Evolutionary conservation across 306 rosid genomes (phyloP).

Genomic region (Inga leiocalycina): DNA sequence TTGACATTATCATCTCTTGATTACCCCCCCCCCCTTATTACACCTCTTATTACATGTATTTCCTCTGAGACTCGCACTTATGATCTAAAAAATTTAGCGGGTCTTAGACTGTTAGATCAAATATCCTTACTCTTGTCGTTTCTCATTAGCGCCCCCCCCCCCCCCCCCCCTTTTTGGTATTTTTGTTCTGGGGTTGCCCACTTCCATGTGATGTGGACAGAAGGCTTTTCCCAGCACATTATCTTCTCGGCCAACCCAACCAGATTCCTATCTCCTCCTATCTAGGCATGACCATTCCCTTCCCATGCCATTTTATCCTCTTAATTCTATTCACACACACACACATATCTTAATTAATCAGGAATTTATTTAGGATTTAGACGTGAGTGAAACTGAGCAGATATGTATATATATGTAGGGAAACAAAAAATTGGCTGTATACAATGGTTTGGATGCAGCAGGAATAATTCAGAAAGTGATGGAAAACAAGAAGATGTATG

Average conservation of each 20-base stretch:
- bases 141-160: too few species aligned
- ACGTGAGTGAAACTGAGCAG: neutral
- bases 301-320: neutral
- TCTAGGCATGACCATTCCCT: neutral
- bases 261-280: neutral
- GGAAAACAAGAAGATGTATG: neutral
- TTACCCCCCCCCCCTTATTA: too few species aligned
- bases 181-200: neutral
- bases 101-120: too few species aligned
- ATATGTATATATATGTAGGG: neutral
- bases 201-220: neutral
- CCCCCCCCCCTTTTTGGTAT: too few species aligned
- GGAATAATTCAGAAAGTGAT: neutral
- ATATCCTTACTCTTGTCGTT: too few species aligned
- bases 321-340: neutral
- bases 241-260: neutral
- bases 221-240: slow-evolving; percentile 11
- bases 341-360: neutral
- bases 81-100: too few species aligned
- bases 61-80: fast-evolving
- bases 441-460: neutral
- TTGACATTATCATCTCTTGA: too few species aligned
- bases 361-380: too few species aligned
- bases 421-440: neutral
- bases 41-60: too few species aligned